Conservation (phyloP, 2,329 filamentous ascomycete genomes). For the Volutella citrinella region DNA sequence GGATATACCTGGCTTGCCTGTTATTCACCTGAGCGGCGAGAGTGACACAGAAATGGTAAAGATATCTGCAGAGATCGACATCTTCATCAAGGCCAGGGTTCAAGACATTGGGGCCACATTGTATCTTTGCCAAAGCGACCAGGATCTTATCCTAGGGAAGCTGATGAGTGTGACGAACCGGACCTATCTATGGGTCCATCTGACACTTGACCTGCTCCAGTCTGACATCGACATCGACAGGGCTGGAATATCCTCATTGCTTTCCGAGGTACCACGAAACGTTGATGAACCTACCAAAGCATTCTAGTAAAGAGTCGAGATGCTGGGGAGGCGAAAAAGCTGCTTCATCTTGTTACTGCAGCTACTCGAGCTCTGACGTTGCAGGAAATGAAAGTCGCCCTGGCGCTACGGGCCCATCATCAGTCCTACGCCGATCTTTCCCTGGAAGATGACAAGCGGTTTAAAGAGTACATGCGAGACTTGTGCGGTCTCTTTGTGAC, state of each 20-base stretch:
- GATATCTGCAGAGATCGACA: conserved; percentile 20
- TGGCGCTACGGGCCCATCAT: conserved; percentile 9
- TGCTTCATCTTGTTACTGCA: conserved; percentile 23
- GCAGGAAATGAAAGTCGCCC: conserved; percentile 18
- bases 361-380: conserved; percentile 21
- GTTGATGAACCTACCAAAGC: conserved; percentile 25
- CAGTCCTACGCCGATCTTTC: conserved; percentile 9
- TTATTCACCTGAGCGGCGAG: conserved; percentile 19
- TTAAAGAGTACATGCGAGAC: conserved; percentile 16
- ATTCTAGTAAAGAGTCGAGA: conserved; percentile 19
- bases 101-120: conserved; percentile 1
- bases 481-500: conserved; percentile 31
- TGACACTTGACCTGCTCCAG: conserved; percentile 16
- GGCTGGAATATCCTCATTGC: conserved; percentile 5
- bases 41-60: conserved; percentile 12
- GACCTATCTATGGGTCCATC: conserved; percentile 27
- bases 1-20: conserved; percentile 1
- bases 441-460: conserved; percentile 1
- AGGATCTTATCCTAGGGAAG: conserved; percentile 6
- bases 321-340: conserved; percentile 7
- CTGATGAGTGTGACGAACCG: conserved; percentile 13
- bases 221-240: conserved; percentile 7
- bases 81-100: conserved; percentile 13
- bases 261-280: conserved; percentile 13
- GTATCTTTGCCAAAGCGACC: conserved; percentile 6